Evolutionary conservation across 768 basidiomycete genomes (phyloP).

Genomic region (Trametes coccinea): DNA sequence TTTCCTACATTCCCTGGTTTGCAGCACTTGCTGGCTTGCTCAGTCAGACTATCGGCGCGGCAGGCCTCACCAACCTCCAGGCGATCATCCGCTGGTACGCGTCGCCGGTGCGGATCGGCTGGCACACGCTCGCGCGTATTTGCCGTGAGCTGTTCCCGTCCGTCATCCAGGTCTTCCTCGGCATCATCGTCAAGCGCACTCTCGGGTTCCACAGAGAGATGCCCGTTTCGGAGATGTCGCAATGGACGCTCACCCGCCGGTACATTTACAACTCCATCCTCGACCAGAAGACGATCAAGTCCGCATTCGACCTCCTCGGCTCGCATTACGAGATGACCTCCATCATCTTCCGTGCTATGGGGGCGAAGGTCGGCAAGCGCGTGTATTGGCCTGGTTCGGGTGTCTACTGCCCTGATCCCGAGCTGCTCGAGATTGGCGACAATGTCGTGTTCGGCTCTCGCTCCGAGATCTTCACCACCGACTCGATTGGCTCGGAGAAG

Average conservation of each 20-base stretch:
- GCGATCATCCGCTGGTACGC: conserved; percentile 47
- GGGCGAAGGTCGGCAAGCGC: conserved; percentile 49
- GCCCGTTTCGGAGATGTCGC: conserved; percentile 30
- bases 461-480: conserved; percentile 46
- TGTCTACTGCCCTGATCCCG: conserved; percentile 47
- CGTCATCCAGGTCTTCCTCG: conserved; percentile 39
- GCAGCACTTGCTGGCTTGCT: conserved; percentile 42
- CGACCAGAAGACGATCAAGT: conserved; percentile 37
- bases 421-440: conserved; percentile 49
- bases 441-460: conserved; percentile 51
- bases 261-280: conserved; percentile 42
- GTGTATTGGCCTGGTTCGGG: conserved; percentile 52
- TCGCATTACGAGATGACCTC: conserved; percentile 49
- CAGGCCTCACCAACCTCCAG: conserved; percentile 38
- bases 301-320: conserved; percentile 45
- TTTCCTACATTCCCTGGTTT: conserved; percentile 47
- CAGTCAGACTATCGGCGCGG: conserved; percentile 32
- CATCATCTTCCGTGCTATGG: conserved; percentile 47
- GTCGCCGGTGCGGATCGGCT: conserved; percentile 39
- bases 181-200: conserved; percentile 42
- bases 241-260: conserved; percentile 36
- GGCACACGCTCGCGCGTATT: conserved; percentile 42
- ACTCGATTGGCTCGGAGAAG: conserved; percentile 41
- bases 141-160: conserved; percentile 41
- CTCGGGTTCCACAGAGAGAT: conserved; percentile 42